Conservation (phyloP, 805 yeast genomes). For the Candida vartiovaarae region DNA sequence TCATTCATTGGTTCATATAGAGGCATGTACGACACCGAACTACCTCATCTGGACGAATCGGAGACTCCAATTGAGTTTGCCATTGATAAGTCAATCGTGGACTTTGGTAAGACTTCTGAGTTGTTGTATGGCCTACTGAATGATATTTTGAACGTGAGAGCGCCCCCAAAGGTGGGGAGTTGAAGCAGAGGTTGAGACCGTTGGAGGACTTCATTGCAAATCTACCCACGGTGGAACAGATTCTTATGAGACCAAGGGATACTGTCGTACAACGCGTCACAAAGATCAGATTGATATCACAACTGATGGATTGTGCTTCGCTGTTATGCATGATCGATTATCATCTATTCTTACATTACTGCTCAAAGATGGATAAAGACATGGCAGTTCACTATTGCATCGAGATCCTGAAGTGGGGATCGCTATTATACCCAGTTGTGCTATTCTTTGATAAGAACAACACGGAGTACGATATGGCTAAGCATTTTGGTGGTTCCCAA, state of each 20-base stretch:
- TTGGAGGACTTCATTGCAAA: constrained; percentile 6
- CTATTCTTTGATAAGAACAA: constrained; percentile 13
- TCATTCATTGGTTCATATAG: constrained; percentile 18
- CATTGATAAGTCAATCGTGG: constrained; percentile 12
- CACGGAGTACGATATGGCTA: constrained; percentile 11
- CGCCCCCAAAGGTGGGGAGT: constrained; percentile 11
- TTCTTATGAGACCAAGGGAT: constrained; percentile 12
- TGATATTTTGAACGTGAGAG: constrained; percentile 14
- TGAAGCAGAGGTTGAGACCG: constrained; percentile 8
- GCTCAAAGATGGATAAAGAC: constrained; percentile 6
- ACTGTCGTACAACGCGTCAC: constrained; percentile 13
- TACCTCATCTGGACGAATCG: constrained; percentile 20
- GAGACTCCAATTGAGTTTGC: constrained; percentile 15
- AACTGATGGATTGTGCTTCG: constrained; percentile 9
- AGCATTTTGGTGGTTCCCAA: constrained; percentile 18
- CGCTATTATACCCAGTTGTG: constrained; percentile 6
- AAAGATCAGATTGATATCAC: constrained; percentile 8
- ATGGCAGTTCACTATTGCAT: constrained; percentile 12
- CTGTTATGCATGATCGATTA: constrained; percentile 18
- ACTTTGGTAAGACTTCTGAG: constrained; percentile 10
- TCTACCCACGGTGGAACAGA: constrained; percentile 7
- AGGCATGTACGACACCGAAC: constrained; percentile 19
- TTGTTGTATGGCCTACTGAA: constrained; percentile 14
- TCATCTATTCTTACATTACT: constrained; percentile 18
- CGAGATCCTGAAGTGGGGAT: constrained; percentile 3